Base-by-base conservation (phyloP, 1,139 yeast species). In the Hanseniaspora uvarum region DNA sequence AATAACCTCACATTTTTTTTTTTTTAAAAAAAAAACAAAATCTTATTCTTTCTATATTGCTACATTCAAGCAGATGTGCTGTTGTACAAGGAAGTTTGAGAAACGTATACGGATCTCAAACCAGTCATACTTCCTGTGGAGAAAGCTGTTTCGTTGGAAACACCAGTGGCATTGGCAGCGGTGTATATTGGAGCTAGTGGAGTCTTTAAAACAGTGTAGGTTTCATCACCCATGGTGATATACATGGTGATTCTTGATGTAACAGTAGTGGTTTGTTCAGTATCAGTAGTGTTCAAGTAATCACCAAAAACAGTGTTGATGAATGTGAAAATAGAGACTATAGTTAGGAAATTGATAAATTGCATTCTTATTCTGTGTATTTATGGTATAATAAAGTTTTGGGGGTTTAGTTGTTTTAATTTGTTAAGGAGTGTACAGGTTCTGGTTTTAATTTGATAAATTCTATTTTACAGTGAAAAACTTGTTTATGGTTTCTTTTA, bases 201-300 rank as follows among this genome's bases (percentile, higher is more conserved):
- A n/a, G 55, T 52, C 38, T 41, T 40, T 14, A 48, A 36, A 5
- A 31, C 43, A 10, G 55, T 52, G 39, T 46, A 52, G 16, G 47
- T 40, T 28, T 52, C 55, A 16, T 39, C 23, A 19, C 55, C 55
- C 30, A 52, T 28, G 19, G 55, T 52, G 44, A 52, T 30, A 39
- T 44, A 46, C 47, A 52, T 43, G 34, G 50, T 46, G 38, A 52
- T 41, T 38, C 36, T 48, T n/a, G 55, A 52, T 8, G 55, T 52
- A 10, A 52, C n/a, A 1, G 55, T 52, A 7, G 55, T 52, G 18
- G 55, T 52, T 7, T 26, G 5, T 11, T 45, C 54, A 19, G 31
- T 39, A 23, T 31, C 38, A 1, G 54, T 52, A 16, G 28, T 43
- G 55, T 52, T 52, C 21, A n/a, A 31, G 39, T 46, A 52, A 33